Evolutionary conservation across 1,284 basidiomycete species (phyloP).

Genomic region (Cutaneotrichosporon spelunceum): DNA sequence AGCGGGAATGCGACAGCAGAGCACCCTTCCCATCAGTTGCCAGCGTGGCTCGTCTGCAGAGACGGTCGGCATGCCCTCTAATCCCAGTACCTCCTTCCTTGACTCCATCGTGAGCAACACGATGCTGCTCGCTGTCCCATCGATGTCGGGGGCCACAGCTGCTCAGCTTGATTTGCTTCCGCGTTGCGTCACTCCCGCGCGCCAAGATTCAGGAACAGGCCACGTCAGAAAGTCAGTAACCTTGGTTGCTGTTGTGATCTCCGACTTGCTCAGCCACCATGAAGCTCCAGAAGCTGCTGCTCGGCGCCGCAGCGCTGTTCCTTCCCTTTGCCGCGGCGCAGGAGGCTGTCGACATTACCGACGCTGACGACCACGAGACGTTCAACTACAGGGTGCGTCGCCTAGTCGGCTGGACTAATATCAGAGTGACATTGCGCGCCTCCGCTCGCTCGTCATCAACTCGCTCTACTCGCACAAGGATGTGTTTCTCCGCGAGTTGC

Average conservation of each 20-base stretch:
- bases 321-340: constrained; percentile 56
- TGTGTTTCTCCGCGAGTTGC: constrained; percentile 85
- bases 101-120: too few relatives aligned
- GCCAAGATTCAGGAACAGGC: neutral
- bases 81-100: too few relatives aligned
- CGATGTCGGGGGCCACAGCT: neutral
- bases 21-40: too few relatives aligned
- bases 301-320: constrained; percentile 49
- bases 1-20: too few relatives aligned
- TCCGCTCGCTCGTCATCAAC: constrained; percentile 88
- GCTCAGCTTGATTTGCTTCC: neutral
- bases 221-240: constrained; percentile 5
- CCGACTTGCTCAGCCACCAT: constrained; percentile 15
- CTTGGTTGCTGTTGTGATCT: neutral
- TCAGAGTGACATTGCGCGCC: constrained; percentile 84
- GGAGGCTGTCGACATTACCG: too few relatives aligned
- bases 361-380: constrained; percentile 57
- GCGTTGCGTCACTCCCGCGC: neutral
- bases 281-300: constrained; percentile 26
- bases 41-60: too few relatives aligned
- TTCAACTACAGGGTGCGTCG: constrained; percentile 68
- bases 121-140: neutral
- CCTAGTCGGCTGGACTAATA: neutral
- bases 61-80: too few relatives aligned
- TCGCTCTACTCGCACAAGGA: constrained; percentile 61